phyloP scores from a whole-genome alignment of 1,139 yeast genomes.

The Diutina ranongensis region DNA sequence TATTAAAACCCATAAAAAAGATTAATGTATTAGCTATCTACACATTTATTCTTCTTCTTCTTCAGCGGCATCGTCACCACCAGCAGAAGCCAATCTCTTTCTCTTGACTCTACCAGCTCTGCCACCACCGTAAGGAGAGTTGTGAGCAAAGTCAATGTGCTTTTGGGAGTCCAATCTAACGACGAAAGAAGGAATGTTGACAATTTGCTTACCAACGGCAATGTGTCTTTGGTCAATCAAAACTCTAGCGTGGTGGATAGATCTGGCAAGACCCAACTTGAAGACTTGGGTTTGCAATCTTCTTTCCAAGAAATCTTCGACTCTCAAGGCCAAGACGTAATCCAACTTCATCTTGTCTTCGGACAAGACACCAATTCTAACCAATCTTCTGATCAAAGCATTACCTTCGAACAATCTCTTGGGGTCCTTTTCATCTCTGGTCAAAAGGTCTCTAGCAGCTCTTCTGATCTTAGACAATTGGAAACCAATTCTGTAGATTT shows the following conservation, averaged over 20 bases:
- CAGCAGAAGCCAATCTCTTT: slow-evolving; percentile 70
- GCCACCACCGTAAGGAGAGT: slow-evolving; percentile 99
- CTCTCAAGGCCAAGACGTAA: slow-evolving; percentile 96
- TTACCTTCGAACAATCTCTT: slow-evolving; percentile 99
- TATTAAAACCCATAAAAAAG: neutral
- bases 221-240: slow-evolving; percentile 98
- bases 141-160: slow-evolving; percentile 99
- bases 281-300: slow-evolving; percentile 99
- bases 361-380: slow-evolving; percentile 95
- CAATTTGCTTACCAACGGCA: slow-evolving; percentile 99
- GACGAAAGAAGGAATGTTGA: slow-evolving; percentile 97
- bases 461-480: slow-evolving; percentile 99
- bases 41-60: slow-evolving; percentile 16
- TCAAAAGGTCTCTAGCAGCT: slow-evolving; percentile 99
- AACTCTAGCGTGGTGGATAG: slow-evolving; percentile 99
- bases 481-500: slow-evolving; percentile 97
- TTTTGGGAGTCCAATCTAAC: slow-evolving; percentile 99
- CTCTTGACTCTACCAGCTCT: slow-evolving; percentile 99
- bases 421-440: slow-evolving; percentile 99
- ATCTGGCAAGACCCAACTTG: slow-evolving; percentile 99
- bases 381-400: slow-evolving; percentile 97
- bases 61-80: slow-evolving; percentile 57
- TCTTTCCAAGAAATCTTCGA: slow-evolving; percentile 99
- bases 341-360: slow-evolving; percentile 99
- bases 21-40: slow-evolving; percentile 3